Evolutionary conservation across 2,329 filamentous ascomycete species (phyloP).

Genomic region (Fusarium austroafricanum): DNA sequence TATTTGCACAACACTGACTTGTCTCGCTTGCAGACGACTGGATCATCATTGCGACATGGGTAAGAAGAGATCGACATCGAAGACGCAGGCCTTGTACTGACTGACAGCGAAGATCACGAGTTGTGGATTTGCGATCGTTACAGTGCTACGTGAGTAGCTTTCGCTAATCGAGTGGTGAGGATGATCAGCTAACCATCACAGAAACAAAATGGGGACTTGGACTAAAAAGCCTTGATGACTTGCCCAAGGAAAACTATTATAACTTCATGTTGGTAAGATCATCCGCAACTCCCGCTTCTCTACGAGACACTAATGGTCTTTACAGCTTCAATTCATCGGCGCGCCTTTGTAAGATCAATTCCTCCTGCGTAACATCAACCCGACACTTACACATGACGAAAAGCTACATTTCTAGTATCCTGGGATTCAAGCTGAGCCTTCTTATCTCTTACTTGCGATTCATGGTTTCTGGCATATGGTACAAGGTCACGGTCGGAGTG

Average conservation of each 20-base stretch:
- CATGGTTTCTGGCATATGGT: constrained; percentile 53
- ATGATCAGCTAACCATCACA: constrained; percentile 27
- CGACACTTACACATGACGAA: background rate
- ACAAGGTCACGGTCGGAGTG: constrained; percentile 48
- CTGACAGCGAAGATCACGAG: constrained; percentile 41
- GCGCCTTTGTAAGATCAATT: constrained; percentile 54
- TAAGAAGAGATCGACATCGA: background rate
- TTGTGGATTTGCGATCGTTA: constrained; percentile 52
- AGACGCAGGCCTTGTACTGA: constrained; percentile 2
- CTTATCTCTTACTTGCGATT: constrained; percentile 60
- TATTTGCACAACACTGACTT: background rate
- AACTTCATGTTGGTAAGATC: constrained; percentile 44
- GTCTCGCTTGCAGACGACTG: constrained; percentile 29
- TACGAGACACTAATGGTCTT: background rate
- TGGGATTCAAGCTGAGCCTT: constrained; percentile 60
- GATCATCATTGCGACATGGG: constrained; percentile 36
- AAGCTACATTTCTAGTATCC: constrained; percentile 56
- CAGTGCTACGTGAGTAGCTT: constrained; percentile 50
- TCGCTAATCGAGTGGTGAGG: background rate
- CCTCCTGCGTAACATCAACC: background rate
- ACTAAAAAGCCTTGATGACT: constrained; percentile 49
- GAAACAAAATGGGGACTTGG: constrained; percentile 60
- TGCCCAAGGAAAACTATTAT: constrained; percentile 53
- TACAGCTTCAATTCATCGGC: constrained; percentile 54
- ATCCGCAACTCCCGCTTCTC: fast-evolving